Evolutionary conservation across 2,329 filamentous ascomycete species (phyloP), one percentile per base, ranked within the genome.

Genomic region (Claviceps fusiformis): DNA sequence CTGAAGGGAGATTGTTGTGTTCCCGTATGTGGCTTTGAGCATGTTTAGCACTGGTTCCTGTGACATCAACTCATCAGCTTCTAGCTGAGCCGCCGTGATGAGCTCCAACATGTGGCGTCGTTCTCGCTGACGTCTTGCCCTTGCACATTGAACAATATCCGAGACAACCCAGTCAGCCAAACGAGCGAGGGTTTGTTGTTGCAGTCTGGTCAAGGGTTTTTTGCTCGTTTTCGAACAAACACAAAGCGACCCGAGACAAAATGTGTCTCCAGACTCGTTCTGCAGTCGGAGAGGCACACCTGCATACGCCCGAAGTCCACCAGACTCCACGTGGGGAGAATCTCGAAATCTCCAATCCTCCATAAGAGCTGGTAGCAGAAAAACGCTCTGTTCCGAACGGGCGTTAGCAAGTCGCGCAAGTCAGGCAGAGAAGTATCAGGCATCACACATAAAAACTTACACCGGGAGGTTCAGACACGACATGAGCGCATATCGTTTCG

Each of bases 401-500:
- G 24, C 8, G 27, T 47, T n/a, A 29, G 27, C 13, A n/a, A 47
- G 45, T 31, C 27, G 24, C 2, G 24, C 24, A 24, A 24, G 24
- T 24, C 24, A 3, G 24, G 3, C 24, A 24, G 24, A 3, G 24
- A 24, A 24, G 24, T 24, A 24, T 24, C 24, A 3, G 24, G 24
- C 24, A 24, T 24, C 24, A 24, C 1, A 24, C 15, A 19, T 0
- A 13, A 10, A 43, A 43, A 55, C 63, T 27, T 64, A 68, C 65
- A 13, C 66, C 65, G 6, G 61, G 57, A 3, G 59, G 62, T 52
- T 69, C 64, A 7, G 68, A 71, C 35, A 75, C 65, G 0, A 72
- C 75, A 43, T 76, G 73, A 0, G 73, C 67, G 59, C 73, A 76
- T 0, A 70, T 67, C 11, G 68, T 72, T 57, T 76, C 73, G 8